phyloP scores from a whole-genome alignment of 2,329 filamentous ascomycete genomes.

The Leptographium procerum region DNA sequence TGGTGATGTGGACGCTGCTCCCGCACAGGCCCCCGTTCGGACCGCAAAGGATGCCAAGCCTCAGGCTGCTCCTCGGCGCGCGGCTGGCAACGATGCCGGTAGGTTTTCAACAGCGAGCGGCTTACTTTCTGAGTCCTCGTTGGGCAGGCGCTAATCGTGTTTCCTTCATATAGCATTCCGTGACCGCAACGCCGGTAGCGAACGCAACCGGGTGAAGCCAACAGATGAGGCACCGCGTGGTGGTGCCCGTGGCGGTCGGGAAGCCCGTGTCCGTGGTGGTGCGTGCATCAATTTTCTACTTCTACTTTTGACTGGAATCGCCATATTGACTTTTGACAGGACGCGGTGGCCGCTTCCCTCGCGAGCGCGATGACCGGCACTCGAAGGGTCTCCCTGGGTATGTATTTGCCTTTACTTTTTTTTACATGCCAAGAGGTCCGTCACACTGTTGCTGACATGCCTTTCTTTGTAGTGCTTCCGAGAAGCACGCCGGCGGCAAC shows the following conservation, averaged over 20 bases:
- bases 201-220: slow-evolving; percentile 71
- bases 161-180: slow-evolving; percentile 57
- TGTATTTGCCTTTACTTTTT: slow-evolving; percentile 12
- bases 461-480: slow-evolving; percentile 48
- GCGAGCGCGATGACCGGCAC: slow-evolving; percentile 47
- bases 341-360: slow-evolving; percentile 41
- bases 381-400: slow-evolving; percentile 36
- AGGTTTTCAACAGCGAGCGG: too few relatives aligned
- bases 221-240: slow-evolving; percentile 54
- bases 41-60: slow-evolving; percentile 69
- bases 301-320: too few relatives aligned
- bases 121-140: too few relatives aligned
- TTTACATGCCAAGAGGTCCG: not conserved
- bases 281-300: slow-evolving; percentile 23
- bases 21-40: slow-evolving; percentile 71
- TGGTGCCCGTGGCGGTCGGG: slow-evolving; percentile 49
- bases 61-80: slow-evolving; percentile 41
- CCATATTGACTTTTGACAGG: slow-evolving; percentile 22
- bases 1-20: slow-evolving; percentile 62
- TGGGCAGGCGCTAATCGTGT: not conserved
- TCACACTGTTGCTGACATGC: slow-evolving; percentile 11
- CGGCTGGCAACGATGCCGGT: slow-evolving; percentile 79
- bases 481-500: slow-evolving; percentile 84
- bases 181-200: slow-evolving; percentile 70
- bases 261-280: slow-evolving; percentile 52